Base-by-base conservation (phyloP, 2,329 filamentous ascomycete genomes). In the Phialocephala subalpina region DNA sequence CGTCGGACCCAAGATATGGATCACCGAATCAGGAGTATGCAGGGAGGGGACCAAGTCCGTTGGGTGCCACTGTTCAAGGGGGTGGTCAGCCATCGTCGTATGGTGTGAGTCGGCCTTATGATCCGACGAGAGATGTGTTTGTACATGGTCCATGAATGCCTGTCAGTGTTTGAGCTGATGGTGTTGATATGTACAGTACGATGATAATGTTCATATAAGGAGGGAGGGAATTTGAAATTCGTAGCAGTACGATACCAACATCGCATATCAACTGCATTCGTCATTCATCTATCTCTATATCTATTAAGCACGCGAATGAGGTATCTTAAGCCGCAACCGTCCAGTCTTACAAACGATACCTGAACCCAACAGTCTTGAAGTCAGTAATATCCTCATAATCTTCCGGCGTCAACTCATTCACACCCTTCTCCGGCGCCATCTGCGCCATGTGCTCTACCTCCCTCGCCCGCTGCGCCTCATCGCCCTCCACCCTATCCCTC, bases 351-450 rank as follows among this genome's bases (percentile, higher is more conserved):
- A 53, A 53, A 85, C 87, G 81, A 75, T 90, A 90, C 49, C 86
- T 81, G 67, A 89, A 90, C 0, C 87, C 87, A 20, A 81, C 74
- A 0, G 82, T 87, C 42, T 87, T 82, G 83, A 85, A 87, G 71
- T 90, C 87, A 1, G 87, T 89, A 2, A 84, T 75, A 73, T 89
- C 86, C 22, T 87, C 84, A 64, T 86, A 84, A 65, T 84, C 83
- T 61, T 81, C 79, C 0, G 80, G 77, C 20, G 77, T 75, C 25
- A 84, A 71, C 58, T 80, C 77, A 0, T 81, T 74, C 25, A 49
- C 22, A 3, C 5, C 3, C 35, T 76, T 76, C 73, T 72, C n/a
- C 78, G 75, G 56, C n/a, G 70, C 71, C 0, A 66, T 62, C 8
- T 69, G 70, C n/a, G 70, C 71, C 0, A 66, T 62, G 7, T 69